These are phyloP conservation scores for Umbellularia californica DNA, from an alignment of 164 flowering plant genomes.

Conservation along the genomic window DNA sequence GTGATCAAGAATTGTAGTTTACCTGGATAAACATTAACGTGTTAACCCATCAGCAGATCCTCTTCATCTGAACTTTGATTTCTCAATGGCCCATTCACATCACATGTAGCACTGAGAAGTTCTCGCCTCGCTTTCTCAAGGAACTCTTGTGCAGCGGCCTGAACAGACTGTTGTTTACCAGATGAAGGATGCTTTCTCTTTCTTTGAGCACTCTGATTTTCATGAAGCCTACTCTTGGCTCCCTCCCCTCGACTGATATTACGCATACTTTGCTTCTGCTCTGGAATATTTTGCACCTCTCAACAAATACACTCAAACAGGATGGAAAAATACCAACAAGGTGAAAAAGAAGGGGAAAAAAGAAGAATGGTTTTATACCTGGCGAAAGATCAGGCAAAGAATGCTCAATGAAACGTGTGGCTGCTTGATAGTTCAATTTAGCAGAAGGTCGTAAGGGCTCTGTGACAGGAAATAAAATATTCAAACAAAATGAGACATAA, in stretches of 20 bases:
- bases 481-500: background rate
- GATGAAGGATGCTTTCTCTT: constrained; percentile 65
- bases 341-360: background rate
- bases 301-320: background rate
- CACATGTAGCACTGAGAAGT: constrained; percentile 56
- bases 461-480: constrained; percentile 26
- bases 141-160: constrained; percentile 75
- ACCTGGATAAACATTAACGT: constrained; percentile 8
- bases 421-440: constrained; percentile 69
- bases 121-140: constrained; percentile 85
- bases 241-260: constrained; percentile 57
- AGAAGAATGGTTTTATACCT: constrained; percentile 37
- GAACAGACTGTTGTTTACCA: constrained; percentile 53
- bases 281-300: constrained; percentile 30
- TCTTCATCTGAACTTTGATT: constrained; percentile 40
- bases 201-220: constrained; percentile 38
- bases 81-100: constrained; percentile 68
- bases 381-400: constrained; percentile 85
- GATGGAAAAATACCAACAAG: background rate
- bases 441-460: constrained; percentile 82
- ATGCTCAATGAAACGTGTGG: constrained; percentile 91
- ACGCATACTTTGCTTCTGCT: constrained; percentile 73
- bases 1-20: too few species aligned
- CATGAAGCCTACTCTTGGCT: constrained; percentile 29
- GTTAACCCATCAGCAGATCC: constrained; percentile 24